Percentiles rank a stretch among this genome's conserved stretches.
Evolutionary conservation across 768 basidiomycete genomes (phyloP).

Genomic region (Amyloporia xantha): DNA sequence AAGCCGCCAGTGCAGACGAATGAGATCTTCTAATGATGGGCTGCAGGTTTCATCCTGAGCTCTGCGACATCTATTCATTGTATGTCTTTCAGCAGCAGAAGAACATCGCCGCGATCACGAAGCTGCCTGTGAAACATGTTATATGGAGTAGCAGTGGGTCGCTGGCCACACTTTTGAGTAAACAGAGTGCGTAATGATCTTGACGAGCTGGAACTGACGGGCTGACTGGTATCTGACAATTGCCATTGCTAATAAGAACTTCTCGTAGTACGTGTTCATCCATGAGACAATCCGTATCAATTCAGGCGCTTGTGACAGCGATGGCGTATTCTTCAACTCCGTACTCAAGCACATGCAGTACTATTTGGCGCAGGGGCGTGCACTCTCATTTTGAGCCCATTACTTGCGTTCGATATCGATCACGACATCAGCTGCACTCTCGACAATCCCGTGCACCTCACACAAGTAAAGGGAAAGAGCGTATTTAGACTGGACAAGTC

Average conservation of each 20-base stretch:
- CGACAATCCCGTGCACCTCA: conserved; percentile 97
- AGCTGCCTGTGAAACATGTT: conserved; percentile 97
- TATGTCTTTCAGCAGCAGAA: conserved; percentile 99
- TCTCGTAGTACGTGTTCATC: conserved; percentile 82
- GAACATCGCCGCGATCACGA: conserved; percentile 83
- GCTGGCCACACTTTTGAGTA: conserved; percentile 90
- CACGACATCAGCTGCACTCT: conserved; percentile 98
- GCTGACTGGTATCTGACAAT: conserved; percentile 56
- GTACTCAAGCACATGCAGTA: conserved; percentile 99
- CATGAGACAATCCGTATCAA: conserved; percentile 99
- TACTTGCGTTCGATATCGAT: conserved; percentile 49
- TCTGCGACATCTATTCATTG: conserved; percentile 78
- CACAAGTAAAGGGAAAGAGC: conserved; percentile 93
- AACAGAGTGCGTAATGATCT: conserved; percentile 72
- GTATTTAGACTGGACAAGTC: conserved; percentile 94
- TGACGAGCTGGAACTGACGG: conserved; percentile 18
- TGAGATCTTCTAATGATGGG: conserved; percentile 98
- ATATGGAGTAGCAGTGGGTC: conserved; percentile 91
- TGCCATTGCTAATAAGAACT: conserved; percentile 92
- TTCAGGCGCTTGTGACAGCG: conserved; percentile 98
- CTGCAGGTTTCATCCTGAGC: conserved; percentile 87
- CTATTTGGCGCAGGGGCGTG: conserved; percentile 88
- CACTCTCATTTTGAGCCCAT: conserved; percentile 5
- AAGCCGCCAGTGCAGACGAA: conserved; percentile 93
- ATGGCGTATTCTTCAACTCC: conserved; percentile 95